Evolutionary conservation across 306 rosid species (phyloP).

Genomic region (Cicer cuneatum): DNA sequence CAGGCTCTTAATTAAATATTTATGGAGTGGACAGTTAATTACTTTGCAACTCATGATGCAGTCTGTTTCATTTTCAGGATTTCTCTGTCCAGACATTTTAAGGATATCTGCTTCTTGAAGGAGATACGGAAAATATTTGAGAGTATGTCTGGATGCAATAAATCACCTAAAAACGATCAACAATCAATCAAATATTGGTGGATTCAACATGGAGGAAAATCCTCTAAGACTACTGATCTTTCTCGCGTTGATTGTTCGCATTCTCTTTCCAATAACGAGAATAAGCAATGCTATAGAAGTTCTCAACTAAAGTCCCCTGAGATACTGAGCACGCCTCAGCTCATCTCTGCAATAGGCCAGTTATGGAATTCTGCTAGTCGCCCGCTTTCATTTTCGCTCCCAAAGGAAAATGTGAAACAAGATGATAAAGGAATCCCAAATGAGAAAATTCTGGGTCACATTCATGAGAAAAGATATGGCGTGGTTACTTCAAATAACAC

Average conservation of each 20-base stretch:
- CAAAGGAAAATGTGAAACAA: conserved; percentile 46
- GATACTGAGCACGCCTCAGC: conserved; percentile 63
- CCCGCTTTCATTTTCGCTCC: conserved; percentile 58
- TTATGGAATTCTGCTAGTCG: conserved; percentile 75
- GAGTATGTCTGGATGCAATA: conserved; percentile 66
- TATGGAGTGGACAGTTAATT: not conserved
- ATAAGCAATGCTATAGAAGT: conserved; percentile 45
- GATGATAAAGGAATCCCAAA: conserved; percentile 46
- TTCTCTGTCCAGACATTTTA: conserved; percentile 46
- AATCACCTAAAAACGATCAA: conserved; percentile 50
- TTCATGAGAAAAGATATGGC: conserved; percentile 52
- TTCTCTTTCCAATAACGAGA: conserved; percentile 46
- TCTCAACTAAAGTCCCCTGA: conserved; percentile 52
- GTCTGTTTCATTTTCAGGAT: conserved; percentile 52
- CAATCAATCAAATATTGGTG: conserved; percentile 65
- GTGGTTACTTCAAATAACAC: conserved; percentile 45
- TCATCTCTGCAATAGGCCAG: conserved; percentile 69
- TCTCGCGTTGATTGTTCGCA: conserved; percentile 49
- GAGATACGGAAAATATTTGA: conserved; percentile 43
- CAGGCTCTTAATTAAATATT: not conserved
- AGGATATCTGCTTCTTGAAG: conserved; percentile 44
- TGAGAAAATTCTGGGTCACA: conserved; percentile 46
- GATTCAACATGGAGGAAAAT: conserved; percentile 47
- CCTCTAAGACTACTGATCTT: conserved; percentile 55
- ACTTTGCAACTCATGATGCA: conserved; percentile 41